Evolutionary conservation across 805 yeast species (phyloP), one percentile per base, ranked within the genome.

Genomic region (Ogataea wickerhamii): DNA sequence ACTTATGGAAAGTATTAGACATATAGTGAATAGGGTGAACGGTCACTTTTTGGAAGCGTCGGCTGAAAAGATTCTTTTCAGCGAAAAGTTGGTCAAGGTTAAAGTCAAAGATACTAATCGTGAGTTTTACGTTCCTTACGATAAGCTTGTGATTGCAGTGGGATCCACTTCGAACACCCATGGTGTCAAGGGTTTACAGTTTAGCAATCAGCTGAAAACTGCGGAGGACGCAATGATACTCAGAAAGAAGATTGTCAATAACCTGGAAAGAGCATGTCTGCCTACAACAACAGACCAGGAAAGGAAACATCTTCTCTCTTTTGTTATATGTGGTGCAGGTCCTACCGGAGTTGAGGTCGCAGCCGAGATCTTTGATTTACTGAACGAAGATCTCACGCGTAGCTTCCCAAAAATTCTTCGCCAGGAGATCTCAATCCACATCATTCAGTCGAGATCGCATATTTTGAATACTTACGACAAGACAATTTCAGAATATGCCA

Each of bases 311-410:
- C 57, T 80, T 43, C 64, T 80, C 32, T 73, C 80, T 36, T 79
- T 80, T 57, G 84, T 79, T 11, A 73, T 80, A 23, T 79, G 85
- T 57, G 87, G 87, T 44, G 87, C 86, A 43, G 87, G 87, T 30
- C 85, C 87, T 38, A 80, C 87, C 1, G 87, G 87, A 49, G 83
- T 78, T 24, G 87, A 80, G 55, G 72, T 80, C 50, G 87, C 87
- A 21, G 84, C 87, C 22, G 87, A 80, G 58, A 73, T 80, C 20
- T 78, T 66, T 48, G 87, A 80, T 51, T 57, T 80, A 49, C 63
- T 80, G 54, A 78, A 79, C 53, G 86, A 80, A 57, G 87, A 80
- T 54, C 59, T 80, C 49, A 66, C 70, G 31, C 67, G 71, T 39
- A 58, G 67, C 36, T 80, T 74, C 59, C 87, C 87, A 39, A 69